Conservation (phyloP, 192 early-diverging fungal genomes). For the Pilobolus umbonatus region DNA sequence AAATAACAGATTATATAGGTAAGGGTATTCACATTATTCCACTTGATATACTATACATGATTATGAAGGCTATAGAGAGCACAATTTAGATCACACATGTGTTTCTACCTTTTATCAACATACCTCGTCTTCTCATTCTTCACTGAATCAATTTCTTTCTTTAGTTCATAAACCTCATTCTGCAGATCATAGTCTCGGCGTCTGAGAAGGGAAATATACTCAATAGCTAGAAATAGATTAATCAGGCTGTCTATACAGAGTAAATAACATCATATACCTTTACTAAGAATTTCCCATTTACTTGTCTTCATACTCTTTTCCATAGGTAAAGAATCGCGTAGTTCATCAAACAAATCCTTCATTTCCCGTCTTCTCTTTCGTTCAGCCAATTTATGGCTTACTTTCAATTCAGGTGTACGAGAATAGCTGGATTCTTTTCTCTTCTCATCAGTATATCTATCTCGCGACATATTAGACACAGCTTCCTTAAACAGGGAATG, state of each 20-base stretch:
- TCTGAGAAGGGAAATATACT: slow-evolving; percentile 48
- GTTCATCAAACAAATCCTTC: slow-evolving; percentile 88
- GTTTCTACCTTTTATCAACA: too few relatives aligned
- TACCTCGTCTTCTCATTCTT: slow-evolving; percentile 25
- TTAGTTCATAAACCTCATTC: slow-evolving; percentile 41
- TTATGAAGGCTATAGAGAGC: too few relatives aligned
- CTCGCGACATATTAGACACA: not conserved
- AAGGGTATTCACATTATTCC: too few relatives aligned
- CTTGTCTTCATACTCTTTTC: slow-evolving; percentile 78
- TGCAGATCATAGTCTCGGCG: slow-evolving; percentile 43
- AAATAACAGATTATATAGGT: too few relatives aligned
- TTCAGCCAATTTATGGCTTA: slow-evolving; percentile 85
- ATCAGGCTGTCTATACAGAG: not conserved
- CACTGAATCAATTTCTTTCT: slow-evolving; percentile 34
- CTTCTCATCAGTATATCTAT: not conserved
- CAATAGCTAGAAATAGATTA: slow-evolving; percentile 40
- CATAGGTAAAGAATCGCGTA: slow-evolving; percentile 72
- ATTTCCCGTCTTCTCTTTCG: slow-evolving; percentile 85
- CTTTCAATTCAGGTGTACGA: slow-evolving; percentile 69
- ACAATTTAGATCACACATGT: too few relatives aligned
- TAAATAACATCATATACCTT: slow-evolving; percentile 48
- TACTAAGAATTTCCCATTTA: slow-evolving; percentile 89
- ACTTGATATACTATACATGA: too few relatives aligned
- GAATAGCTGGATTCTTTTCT: slow-evolving; percentile 55
- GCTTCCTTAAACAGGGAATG: not conserved